Evolutionary conservation across 2,329 filamentous ascomycete species (phyloP).

Genomic region (Mycogone perniciosa): DNA sequence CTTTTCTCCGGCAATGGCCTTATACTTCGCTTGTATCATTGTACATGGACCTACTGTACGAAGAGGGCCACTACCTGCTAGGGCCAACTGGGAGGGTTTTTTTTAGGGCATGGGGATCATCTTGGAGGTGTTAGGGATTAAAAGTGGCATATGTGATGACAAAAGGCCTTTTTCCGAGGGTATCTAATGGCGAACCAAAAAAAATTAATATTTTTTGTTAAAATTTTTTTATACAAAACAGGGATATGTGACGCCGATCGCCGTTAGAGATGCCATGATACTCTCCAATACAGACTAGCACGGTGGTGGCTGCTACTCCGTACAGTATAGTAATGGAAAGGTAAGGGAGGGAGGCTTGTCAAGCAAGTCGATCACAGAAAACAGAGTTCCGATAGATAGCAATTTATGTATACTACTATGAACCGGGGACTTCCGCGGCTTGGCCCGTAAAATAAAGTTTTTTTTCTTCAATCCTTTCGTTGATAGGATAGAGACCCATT

Average conservation of each 20-base stretch:
- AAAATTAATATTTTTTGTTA: too few species aligned
- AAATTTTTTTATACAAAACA: too few species aligned
- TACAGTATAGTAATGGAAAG: too few species aligned
- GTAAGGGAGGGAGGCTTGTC: background rate
- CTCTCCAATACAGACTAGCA: too few species aligned
- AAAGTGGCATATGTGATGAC: background rate
- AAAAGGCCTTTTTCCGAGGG: background rate
- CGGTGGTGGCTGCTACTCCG: too few species aligned
- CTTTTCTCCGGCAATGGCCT: background rate
- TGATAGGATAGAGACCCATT: too few species aligned
- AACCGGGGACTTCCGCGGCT: background rate
- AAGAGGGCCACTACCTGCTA: background rate
- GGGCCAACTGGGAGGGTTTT: background rate
- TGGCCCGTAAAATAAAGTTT: background rate
- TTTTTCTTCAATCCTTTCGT: background rate
- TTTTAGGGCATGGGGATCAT: background rate
- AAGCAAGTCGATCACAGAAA: background rate
- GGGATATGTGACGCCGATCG: too few species aligned
- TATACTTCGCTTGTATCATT: background rate
- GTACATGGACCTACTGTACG: background rate
- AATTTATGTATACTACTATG: background rate
- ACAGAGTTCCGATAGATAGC: too few species aligned
- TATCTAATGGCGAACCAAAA: too few species aligned
- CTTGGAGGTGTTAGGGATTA: background rate
- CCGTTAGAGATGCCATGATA: too few species aligned